These are phyloP conservation scores for Cercospora sojina DNA, from an alignment of 2,329 filamentous ascomycete species.

Conservation along the genomic window DNA sequence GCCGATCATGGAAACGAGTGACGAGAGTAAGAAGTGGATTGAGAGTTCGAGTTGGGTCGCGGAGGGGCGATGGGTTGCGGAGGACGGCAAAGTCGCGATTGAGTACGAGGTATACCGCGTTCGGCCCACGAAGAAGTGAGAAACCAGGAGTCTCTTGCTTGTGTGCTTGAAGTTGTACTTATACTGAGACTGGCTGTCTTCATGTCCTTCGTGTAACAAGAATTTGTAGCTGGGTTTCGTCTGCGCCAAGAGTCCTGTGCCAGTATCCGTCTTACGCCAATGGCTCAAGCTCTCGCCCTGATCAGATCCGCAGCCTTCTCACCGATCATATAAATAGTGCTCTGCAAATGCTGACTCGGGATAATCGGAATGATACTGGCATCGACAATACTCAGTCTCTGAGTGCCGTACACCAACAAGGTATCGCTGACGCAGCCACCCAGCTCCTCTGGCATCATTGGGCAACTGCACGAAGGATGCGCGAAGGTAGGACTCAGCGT, in stretches of 20 bases:
- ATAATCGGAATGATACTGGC: conserved; percentile 34
- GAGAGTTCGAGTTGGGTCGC: conserved; percentile 11
- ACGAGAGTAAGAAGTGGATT: conserved; percentile 12
- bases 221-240: not conserved
- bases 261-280: not conserved
- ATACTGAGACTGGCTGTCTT: not conserved
- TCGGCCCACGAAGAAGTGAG: not conserved
- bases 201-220: not conserved
- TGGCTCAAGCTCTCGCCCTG: not conserved
- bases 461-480: conserved; percentile 32
- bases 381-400: conserved; percentile 32
- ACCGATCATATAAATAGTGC: conserved; percentile 33
- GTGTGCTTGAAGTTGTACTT: not conserved
- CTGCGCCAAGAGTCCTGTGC: not conserved
- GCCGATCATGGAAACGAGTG: conserved; percentile 13
- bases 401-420: conserved; percentile 29
- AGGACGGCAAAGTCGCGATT: conserved; percentile 7
- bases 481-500: conserved; percentile 10
- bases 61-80: conserved; percentile 10
- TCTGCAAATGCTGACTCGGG: conserved; percentile 34
- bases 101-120: conserved; percentile 13
- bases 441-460: conserved; percentile 40
- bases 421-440: conserved; percentile 31
- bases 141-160: not conserved
- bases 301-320: conserved; percentile 35